Evolutionary conservation across 192 early-diverging fungal species (phyloP), one percentile per base, ranked within the genome.

Genomic region (Backusella luteola): DNA sequence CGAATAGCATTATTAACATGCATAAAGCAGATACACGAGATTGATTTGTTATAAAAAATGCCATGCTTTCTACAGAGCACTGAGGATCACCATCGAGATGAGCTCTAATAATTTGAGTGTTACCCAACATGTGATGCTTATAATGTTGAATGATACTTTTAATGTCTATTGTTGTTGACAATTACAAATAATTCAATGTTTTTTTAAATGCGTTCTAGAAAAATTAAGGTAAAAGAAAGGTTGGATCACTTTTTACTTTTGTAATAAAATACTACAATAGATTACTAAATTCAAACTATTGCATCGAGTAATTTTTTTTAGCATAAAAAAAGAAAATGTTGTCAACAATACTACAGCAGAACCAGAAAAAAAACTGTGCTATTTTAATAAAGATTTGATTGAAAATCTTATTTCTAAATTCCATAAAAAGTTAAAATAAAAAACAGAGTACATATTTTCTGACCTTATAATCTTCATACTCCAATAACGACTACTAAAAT

Each of bases 301-400:
- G 29, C 29, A 29, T 63, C 56, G n/a, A 63, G 23, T 63, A 8
- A 29, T 63, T 26, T 63, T 59, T 29, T 26, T 63, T 63, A 63
- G 21, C 26, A 63, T 63, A 63, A 63, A 63, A 63, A 63, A 59
- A 59, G 56, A 63, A 63, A 63, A 63, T 63, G 21, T 56, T 56
- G 53, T 63, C 56, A 63, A 63, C 12, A 26, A 63, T 63, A 9
- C 53, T 23, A 56, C 53, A n/a, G 6, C 6, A 56, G 23, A 56
- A 56, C 21, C 23, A 59, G 23, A 59, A 21, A 63, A 29, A 21
- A 63, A 29, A 59, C 23, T 59, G 23, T 3, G 23, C 56, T 26
- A 59, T 59, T 59, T 59, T 26, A 59, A 26, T 26, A 17, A 53
- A 21, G 7, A 21, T 56, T 56, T 21, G 53, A 29, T 29, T 63